Conservation (phyloP, 2,329 filamentous ascomycete species). For the Exophiala oligosperma region DNA sequence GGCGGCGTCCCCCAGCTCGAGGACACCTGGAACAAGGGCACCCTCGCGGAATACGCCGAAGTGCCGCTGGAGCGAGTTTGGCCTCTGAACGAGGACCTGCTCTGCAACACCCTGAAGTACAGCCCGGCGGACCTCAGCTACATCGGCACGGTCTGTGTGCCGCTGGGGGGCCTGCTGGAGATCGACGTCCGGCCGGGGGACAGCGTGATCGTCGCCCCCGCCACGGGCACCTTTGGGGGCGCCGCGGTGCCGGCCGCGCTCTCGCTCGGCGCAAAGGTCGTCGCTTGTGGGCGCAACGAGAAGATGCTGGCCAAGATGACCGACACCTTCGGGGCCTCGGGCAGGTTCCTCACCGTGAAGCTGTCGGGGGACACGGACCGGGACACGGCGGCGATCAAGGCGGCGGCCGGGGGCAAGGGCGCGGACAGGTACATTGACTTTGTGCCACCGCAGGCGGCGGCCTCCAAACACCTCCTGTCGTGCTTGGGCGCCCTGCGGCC, state of each 20-base stretch:
- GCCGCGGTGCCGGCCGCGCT: conserved; percentile 49
- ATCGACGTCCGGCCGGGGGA: conserved; percentile 45
- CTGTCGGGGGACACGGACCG: conserved; percentile 42
- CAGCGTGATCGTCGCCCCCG: conserved; percentile 49
- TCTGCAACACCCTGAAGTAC: conserved; percentile 38
- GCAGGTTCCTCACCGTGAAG: conserved; percentile 38
- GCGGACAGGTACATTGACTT: conserved; percentile 52
- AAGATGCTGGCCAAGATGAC: conserved; percentile 1
- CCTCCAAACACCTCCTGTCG: not conserved
- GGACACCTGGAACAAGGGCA: conserved; percentile 38
- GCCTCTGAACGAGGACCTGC: conserved; percentile 34
- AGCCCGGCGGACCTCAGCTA: conserved; percentile 38
- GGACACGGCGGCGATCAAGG: conserved; percentile 37
- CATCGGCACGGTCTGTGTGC: conserved; percentile 38
- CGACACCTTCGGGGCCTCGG: not conserved
- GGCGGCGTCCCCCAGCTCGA: conserved; percentile 35
- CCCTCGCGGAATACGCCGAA: conserved; percentile 37
- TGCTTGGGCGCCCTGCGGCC: not conserved
- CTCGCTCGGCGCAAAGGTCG: conserved; percentile 50
- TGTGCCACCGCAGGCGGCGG: conserved; percentile 38
- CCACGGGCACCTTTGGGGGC: conserved; percentile 50
- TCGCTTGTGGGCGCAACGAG: conserved; percentile 49
- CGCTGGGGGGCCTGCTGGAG: conserved; percentile 43
- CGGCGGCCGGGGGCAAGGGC: conserved; percentile 30
- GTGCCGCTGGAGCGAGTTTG: conserved; percentile 40